Base-by-base conservation (phyloP, 169 alveolate genomes). In the Plasmodium chabaudi region DNA sequence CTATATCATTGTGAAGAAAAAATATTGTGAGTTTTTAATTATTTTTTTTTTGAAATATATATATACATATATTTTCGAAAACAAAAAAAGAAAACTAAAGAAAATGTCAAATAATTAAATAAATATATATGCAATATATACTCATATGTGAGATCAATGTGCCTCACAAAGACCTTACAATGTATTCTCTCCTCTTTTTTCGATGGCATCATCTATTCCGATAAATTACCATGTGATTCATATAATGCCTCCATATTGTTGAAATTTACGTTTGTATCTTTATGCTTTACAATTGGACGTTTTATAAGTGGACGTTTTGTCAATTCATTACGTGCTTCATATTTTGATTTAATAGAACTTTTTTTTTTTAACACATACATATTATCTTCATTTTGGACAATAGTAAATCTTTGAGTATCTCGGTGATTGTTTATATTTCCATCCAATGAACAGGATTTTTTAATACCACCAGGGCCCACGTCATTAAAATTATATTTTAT, bases 391-490 rank as follows among this genome's bases (percentile, higher is more conserved):
- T 67, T 53, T 42, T 53, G 49, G 10, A 53, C 34, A 71, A 53
- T 25, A 15, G 68, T 71, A 49, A 53, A 71, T 15, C 84, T 57
- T 39, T 19, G 53, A 59, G 53, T 15, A 42, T 42, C 21, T 51
- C 68, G 42, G 42, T 34, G 42, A 34, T 34, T 34, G 42, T 53
- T 0, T 49, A 19, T 27, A 6, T 71, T 51, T 12, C 55, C 55
- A 19, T 42, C 25, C 42, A 61, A 1, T 19, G 23, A 9, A 17
- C 7, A 42, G 39, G n/a, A 10, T 63, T 55, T 5, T 39, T 39
- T 39, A 27, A 27, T 15, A 59, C 60, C 39, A 6, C 27, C 27
- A 49, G 34, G 15, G 7, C 1, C 15, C 25, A 0, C 10, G 12
- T 13, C 19, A 23, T 34, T 9, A 42, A 59, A 56, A 59, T 27